phyloP scores from a whole-genome alignment of 257 asterid genomes.

The Rhazya stricta region DNA sequence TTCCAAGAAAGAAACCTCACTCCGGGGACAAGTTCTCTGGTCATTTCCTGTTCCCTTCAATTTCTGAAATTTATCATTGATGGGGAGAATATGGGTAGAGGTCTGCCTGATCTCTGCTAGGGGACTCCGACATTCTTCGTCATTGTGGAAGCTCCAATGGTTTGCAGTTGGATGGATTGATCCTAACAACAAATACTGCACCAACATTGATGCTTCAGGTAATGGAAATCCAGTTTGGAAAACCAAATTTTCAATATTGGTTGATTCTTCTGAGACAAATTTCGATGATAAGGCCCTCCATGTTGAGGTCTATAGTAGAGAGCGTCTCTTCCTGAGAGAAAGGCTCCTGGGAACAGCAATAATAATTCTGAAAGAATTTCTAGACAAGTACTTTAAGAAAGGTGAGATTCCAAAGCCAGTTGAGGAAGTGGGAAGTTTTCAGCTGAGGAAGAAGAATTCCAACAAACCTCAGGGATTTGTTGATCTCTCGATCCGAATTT shows the following conservation, averaged over 20 bases:
- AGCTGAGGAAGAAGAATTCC: slow-evolving; percentile 58
- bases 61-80: slow-evolving; percentile 14
- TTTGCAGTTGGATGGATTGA: slow-evolving; percentile 81
- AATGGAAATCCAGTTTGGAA: slow-evolving; percentile 71
- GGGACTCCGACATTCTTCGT: slow-evolving; percentile 52
- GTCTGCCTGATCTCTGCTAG: slow-evolving; percentile 70
- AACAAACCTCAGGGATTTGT: slow-evolving; percentile 64
- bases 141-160: slow-evolving; percentile 79
- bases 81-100: slow-evolving; percentile 70
- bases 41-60: slow-evolving; percentile 18
- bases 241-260: slow-evolving; percentile 49
- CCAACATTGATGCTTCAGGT: slow-evolving; percentile 70
- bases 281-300: slow-evolving; percentile 45
- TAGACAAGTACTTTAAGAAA: slow-evolving; percentile 46
- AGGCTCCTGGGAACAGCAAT: slow-evolving; percentile 69
- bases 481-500: slow-evolving; percentile 60
- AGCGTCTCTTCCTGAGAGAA: slow-evolving; percentile 63
- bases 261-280: slow-evolving; percentile 40
- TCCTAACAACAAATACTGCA: slow-evolving; percentile 64
- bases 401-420: slow-evolving; percentile 44
- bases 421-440: slow-evolving; percentile 86
- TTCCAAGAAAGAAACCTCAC: slow-evolving; percentile 35
- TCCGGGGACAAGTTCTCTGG: slow-evolving; percentile 13
- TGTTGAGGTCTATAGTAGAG: slow-evolving; percentile 78
- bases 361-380: slow-evolving; percentile 60